Conservation (phyloP, 768 basidiomycete genomes). For the Tricholoma saponaceum region DNA sequence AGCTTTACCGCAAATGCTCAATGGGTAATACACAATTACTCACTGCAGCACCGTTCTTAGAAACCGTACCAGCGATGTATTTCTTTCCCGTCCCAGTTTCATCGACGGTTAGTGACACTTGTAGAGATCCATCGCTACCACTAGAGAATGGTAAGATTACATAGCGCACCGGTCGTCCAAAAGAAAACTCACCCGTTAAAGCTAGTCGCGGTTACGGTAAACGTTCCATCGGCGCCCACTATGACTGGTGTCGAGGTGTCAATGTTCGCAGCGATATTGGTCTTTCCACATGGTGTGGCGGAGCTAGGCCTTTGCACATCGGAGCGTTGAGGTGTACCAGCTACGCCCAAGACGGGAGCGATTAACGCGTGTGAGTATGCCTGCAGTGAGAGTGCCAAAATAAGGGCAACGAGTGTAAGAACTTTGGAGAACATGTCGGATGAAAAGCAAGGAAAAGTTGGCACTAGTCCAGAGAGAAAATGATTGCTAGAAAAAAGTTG, state of each 20-base stretch:
- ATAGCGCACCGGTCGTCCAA: background rate
- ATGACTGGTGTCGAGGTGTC: slow-evolving; percentile 33
- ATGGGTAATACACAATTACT: slow-evolving; percentile 11
- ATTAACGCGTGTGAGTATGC: slow-evolving; percentile 27
- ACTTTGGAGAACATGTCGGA: slow-evolving; percentile 14
- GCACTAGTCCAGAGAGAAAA: background rate
- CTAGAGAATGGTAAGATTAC: slow-evolving; percentile 16
- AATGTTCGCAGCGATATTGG: slow-evolving; percentile 36
- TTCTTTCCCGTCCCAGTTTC: slow-evolving; percentile 37
- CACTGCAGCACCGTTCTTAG: slow-evolving; percentile 46
- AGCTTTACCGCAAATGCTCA: background rate
- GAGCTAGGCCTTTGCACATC: slow-evolving; percentile 22
- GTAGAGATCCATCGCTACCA: slow-evolving; percentile 43
- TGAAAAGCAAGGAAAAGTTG: background rate
- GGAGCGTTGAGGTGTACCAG: slow-evolving; percentile 23
- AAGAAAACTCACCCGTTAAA: slow-evolving; percentile 38
- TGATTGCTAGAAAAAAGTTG: background rate
- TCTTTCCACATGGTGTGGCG: slow-evolving; percentile 37
- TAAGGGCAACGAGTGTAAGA: slow-evolving; percentile 4
- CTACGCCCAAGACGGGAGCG: slow-evolving; percentile 37
- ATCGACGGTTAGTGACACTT: slow-evolving; percentile 43
- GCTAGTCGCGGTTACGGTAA: slow-evolving; percentile 36
- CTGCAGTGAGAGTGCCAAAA: slow-evolving; percentile 9
- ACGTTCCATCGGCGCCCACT: slow-evolving; percentile 37
- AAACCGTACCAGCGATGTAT: slow-evolving; percentile 33